phyloP scores from a whole-genome alignment of 2,329 filamentous ascomycete species.

The Zelopaecilomyces penicillatus region DNA sequence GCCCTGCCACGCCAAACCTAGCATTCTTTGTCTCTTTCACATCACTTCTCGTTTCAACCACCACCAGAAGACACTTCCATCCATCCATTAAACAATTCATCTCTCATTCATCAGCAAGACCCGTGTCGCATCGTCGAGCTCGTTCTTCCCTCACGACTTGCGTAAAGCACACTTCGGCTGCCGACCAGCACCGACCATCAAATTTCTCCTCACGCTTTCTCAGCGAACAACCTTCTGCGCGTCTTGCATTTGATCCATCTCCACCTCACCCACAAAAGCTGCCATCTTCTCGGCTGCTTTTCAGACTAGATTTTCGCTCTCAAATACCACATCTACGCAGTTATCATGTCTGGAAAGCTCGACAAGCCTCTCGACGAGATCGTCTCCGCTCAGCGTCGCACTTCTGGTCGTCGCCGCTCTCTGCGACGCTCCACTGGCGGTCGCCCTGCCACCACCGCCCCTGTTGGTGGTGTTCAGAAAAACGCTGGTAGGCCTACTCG shows the following conservation, averaged over 20 bases:
- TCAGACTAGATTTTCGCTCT: not conserved
- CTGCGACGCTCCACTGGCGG: conserved; percentile 42
- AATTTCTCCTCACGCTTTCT: not conserved
- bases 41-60: too few species aligned
- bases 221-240: conserved; percentile 1
- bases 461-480: conserved; percentile 83
- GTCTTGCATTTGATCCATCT: conserved; percentile 4
- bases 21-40: too few species aligned
- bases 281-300: conserved; percentile 1
- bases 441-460: conserved; percentile 52
- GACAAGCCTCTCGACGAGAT: conserved; percentile 97
- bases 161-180: too few species aligned
- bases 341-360: conserved; percentile 85
- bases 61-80: too few species aligned
- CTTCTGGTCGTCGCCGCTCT: conserved; percentile 44
- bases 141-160: not conserved
- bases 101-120: not conserved
- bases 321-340: conserved; percentile 5
- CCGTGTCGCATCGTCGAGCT: not conserved
- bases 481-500: conserved; percentile 54
- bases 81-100: too few species aligned
- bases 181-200: not conserved
- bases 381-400: conserved; percentile 65
- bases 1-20: too few species aligned
- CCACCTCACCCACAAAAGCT: not conserved